Conservation (phyloP, 2,329 filamentous ascomycete genomes). For the Cladorrhinum sp. region DNA sequence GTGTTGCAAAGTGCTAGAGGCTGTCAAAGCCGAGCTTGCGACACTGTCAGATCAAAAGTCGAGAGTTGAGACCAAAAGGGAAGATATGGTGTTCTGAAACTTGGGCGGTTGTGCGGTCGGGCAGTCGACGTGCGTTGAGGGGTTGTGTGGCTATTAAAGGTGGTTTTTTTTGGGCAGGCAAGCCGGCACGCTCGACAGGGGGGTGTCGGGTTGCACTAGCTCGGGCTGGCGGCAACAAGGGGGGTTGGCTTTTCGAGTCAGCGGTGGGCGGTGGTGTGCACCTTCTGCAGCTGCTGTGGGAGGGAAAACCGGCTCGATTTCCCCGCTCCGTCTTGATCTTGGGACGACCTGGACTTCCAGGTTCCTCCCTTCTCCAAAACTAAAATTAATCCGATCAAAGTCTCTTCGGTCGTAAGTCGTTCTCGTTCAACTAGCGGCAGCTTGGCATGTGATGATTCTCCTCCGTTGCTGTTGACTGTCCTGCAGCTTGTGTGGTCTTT, state of each 20-base stretch:
- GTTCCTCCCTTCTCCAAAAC: constrained; percentile 11
- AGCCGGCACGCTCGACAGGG: constrained; percentile 12
- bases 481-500: constrained; percentile 11
- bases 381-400: constrained; percentile 14
- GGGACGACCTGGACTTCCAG: constrained; percentile 20
- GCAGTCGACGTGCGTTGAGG: constrained; percentile 21
- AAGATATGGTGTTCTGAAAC: constrained; percentile 11
- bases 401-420: constrained; percentile 15
- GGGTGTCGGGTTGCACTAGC: constrained; percentile 11
- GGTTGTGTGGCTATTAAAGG: constrained; percentile 24
- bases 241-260: constrained; percentile 25
- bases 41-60: constrained; percentile 13
- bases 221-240: constrained; percentile 24
- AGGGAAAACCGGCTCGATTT: constrained; percentile 20
- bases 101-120: constrained; percentile 21
- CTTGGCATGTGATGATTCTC: constrained; percentile 25
- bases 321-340: constrained; percentile 16
- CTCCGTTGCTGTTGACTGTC: constrained; percentile 9
- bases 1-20: constrained; percentile 16
- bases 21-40: constrained; percentile 22
- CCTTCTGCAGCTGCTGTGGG: constrained; percentile 1
- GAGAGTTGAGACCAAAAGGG: constrained; percentile 5
- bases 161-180: constrained; percentile 13
- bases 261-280: constrained; percentile 9
- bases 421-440: constrained; percentile 18